Evolutionary conservation across 2,329 filamentous ascomycete genomes (phyloP).

Genomic region (Chaetomium globosum): DNA sequence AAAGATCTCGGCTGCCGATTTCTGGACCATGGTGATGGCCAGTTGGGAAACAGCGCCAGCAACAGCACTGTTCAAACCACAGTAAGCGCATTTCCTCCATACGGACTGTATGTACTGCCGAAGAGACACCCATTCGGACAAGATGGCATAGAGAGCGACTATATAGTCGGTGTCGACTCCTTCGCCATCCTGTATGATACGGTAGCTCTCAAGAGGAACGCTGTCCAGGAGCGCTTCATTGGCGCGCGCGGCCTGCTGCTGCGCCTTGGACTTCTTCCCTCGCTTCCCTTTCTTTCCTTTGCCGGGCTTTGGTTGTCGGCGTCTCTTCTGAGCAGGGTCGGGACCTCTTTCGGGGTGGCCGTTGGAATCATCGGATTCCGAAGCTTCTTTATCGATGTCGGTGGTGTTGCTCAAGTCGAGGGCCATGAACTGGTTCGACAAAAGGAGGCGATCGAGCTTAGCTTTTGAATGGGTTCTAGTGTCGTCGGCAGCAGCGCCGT

Average conservation of each 20-base stretch:
- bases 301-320: conserved; percentile 30
- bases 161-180: conserved; percentile 48
- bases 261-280: conserved; percentile 35
- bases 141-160: conserved; percentile 47
- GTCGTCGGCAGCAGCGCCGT: conserved; percentile 18
- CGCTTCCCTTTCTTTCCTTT: conserved; percentile 32
- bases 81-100: conserved; percentile 51
- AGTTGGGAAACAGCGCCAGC: conserved; percentile 49
- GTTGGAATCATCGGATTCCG: not conserved
- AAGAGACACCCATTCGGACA: conserved; percentile 45
- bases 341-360: not conserved
- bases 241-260: no score
- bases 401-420: conserved; percentile 35
- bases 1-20: conserved; percentile 46
- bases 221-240: conserved; percentile 42
- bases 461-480: conserved; percentile 9
- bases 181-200: conserved; percentile 47
- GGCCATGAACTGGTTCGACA: conserved; percentile 39
- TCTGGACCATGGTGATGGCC: conserved; percentile 48
- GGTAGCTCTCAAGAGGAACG: conserved; percentile 50
- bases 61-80: conserved; percentile 50
- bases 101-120: conserved; percentile 46
- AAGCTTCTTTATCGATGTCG: conserved; percentile 28
- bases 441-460: conserved; percentile 38
- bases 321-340: conserved; percentile 12